Evolutionary conservation across 495 filamentous ascomycete genomes (phyloP), one percentile per base, ranked within the genome.

Genomic region (Mycothermus thermophilus): DNA sequence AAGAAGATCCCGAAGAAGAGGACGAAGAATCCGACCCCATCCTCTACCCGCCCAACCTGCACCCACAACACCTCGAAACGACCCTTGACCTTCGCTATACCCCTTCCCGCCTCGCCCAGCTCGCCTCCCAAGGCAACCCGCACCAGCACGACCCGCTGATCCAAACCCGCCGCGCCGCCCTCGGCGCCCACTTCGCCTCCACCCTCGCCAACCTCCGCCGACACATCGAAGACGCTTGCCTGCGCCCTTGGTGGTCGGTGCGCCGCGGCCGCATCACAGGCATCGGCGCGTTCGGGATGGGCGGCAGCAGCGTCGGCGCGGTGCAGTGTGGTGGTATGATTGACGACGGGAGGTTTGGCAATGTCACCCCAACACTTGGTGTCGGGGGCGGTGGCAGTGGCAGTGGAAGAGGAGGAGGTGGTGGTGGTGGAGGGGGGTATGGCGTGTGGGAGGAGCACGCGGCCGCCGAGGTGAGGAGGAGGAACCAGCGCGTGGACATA

Each of bases 41-140:
- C n/a, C n/a, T n/a, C n/a, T n/a, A n/a, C n/a, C n/a, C n/a, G n/a
- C n/a, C n/a, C n/a, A n/a, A n/a, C n/a, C n/a, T n/a, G n/a, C n/a
- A n/a, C n/a, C n/a, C n/a, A n/a, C n/a, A 43, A 9, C 43, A 52
- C 34, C 35, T 54, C 5, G 53, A 57, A 25, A 48, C 44, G 0
- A 55, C 48, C 0, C 26, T 57, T 1, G 53, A 57, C 32, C 25
- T 52, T 14, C 51, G 53, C 17, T 48, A 28, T 21, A 31, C 41
- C 9, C 32, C 22, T 11, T 25, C 39, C 7, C 22, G 41, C 13
- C 24, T 41, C 34, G 6, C 11, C 22, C 22, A 6, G 6, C 22
- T 25, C 22, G 6, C 6, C 22, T 25, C 6, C 22, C 22, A 6
- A 11, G 11, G 6, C 22, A 25, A 25, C 22, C 11, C 22, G 22